Percentiles rank a stretch among this genome's conserved stretches.
Conservation (phyloP, 176 grass and related monocot genomes). For the Phyllostachys edulis region DNA sequence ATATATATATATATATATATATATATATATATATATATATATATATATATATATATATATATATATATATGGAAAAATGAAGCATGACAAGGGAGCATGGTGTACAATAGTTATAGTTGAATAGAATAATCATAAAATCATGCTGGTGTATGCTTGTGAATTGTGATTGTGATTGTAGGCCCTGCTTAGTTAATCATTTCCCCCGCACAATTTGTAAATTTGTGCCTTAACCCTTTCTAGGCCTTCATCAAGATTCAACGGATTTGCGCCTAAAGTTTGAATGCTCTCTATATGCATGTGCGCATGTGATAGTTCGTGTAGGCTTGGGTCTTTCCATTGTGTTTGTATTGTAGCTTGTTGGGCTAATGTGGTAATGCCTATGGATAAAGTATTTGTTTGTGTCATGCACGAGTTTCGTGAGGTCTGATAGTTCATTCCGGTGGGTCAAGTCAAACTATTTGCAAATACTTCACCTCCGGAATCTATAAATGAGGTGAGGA, state of each 20-base stretch:
- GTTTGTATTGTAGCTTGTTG: not conserved
- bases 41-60: too few species aligned
- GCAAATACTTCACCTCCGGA: not conserved
- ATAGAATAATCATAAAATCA: not conserved
- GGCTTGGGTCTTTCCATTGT: not conserved
- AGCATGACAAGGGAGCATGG: not conserved
- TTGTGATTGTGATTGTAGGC: not conserved
- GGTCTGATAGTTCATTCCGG: not conserved
- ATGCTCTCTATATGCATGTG: not conserved
- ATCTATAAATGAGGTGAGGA: not conserved
- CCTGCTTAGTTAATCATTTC: not conserved
- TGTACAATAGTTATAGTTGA: not conserved
- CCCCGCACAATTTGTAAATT: not conserved
- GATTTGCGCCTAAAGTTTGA: not conserved
- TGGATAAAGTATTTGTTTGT: not conserved
- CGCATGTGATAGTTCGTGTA: not conserved
- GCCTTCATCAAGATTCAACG: not conserved
- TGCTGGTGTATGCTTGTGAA: constrained; percentile 1
- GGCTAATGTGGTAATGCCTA: not conserved
- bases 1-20: too few species aligned
- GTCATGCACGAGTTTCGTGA: not conserved
- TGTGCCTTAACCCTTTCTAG: not conserved
- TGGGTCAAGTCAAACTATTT: not conserved
- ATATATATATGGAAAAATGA: too few species aligned
- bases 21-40: too few species aligned